Evolutionary conservation across 371 early-diverging fungal genomes (phyloP), one percentile per base, ranked within the genome.

Genomic region (Funneliformis caledonium): DNA sequence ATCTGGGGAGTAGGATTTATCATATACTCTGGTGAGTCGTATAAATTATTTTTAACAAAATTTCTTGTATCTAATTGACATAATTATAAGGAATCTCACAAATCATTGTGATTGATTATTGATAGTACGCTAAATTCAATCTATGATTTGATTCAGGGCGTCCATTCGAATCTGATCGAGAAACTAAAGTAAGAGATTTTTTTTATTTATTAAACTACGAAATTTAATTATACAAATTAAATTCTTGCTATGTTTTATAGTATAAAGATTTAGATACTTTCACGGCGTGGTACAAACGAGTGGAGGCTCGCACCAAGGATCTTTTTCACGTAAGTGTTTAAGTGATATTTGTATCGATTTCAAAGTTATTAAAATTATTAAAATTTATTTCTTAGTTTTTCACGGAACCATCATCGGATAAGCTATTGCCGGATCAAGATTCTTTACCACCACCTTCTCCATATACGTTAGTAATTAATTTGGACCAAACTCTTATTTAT

Each of bases 401-500:
- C 50, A 79, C 68, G 5, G 79, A 79, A 19, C 79, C 79, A 37
- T 42, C 59, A 56, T 70, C 79, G 1, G 79, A 79, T 60, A 79
- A 79, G 59, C 26, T 79, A 22, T 79, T 79, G 45, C 79, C 68
- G 22, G 79, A 79, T 70, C 69, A 70, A 70, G 72, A 79, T 16
- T n/a, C 56, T 11, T 22, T 79, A 68, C 70, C 70, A 69, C 69
- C 42, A 59, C 72, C 79, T 33, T 22, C 33, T 61, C 94, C 93
- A 37, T 95, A 94, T 82, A 99, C 99, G 9, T 90, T 99, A 69
- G 95, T 96, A 64, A 92, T 99, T 78, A 96, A 96, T 82, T 85
- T 98, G 85, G 96, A 96, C 81, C 97, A 98, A 82, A 93, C 95
- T n/a, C 86, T 99, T 82, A 91, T 96, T 37, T 93, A 97, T 82